Evolutionary conservation across 768 basidiomycete genomes (phyloP), one percentile per base, ranked within the genome.

Genomic region (Roridomyces roridus): DNA sequence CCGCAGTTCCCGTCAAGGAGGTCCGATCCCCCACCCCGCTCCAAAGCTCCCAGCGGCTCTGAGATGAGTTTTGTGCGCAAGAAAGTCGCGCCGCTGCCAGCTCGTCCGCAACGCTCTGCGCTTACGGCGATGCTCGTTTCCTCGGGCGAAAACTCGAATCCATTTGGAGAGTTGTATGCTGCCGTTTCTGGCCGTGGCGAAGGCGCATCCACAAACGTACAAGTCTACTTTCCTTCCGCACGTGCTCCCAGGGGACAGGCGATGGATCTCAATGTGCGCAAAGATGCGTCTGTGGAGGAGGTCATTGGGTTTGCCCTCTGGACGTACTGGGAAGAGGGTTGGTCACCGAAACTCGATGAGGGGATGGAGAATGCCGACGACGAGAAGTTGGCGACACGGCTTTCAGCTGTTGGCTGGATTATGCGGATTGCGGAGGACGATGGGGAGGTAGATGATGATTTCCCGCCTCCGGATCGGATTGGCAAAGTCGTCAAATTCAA

Each of bases 381-480:
- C 59, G 80, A 83, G 29, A 85, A 81, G 65, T 78, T 83, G 72
- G 75, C 77, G 17, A 78, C 78, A 1, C 78, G 74, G 60, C 75
- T 93, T 44, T 89, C 86, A 41, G 90, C 92, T 0, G 79, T 91
- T 4, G 94, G 93, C 1, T 99, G 97, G 96, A 88, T 93, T 35
- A 70, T 99, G 74, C 79, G 94, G 55, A 94, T 98, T 51, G 92
- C 94, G 1, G 97, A 99, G 66, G 92, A 95, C 41, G 96, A 98
- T 70, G 97, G 97, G 15, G 96, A 98, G 71, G 94, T 98, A 1
- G 97, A 99, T 69, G 97, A 98, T 70, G 97, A 99, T 75, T 98
- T 96, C 68, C 97, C 96, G 21, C 91, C 96, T 96, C 91, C 96
- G 9, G 97, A 98, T 70, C 81, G 97, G 20, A 87, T 87, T 34